phyloP scores from a whole-genome alignment of 1,284 basidiomycete genomes.

The Irpex rosettiformis region DNA sequence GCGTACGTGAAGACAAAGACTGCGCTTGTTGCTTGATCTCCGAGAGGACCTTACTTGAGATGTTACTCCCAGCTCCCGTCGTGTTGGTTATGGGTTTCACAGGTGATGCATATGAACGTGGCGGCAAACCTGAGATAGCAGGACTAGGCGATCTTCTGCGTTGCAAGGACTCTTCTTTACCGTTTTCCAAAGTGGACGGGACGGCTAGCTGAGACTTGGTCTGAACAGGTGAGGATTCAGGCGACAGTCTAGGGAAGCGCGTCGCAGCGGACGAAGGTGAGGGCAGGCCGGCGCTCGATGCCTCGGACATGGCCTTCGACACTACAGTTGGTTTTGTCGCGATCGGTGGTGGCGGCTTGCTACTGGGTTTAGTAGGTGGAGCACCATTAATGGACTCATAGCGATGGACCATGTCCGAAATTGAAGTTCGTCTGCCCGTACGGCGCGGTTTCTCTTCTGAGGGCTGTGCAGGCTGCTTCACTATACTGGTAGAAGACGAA shows the following conservation, averaged over 20 bases:
- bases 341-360: slow-evolving; percentile 28
- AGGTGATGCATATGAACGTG: not conserved
- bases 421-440: slow-evolving; percentile 60
- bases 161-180: slow-evolving; percentile 20
- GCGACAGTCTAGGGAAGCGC: slow-evolving; percentile 30
- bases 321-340: slow-evolving; percentile 33
- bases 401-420: slow-evolving; percentile 76
- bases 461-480: slow-evolving; percentile 27
- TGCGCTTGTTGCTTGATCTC: not conserved
- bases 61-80: not conserved
- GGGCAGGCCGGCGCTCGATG: slow-evolving; percentile 15
- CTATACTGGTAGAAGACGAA: slow-evolving; percentile 37
- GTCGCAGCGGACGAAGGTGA: slow-evolving; percentile 28
- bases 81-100: not conserved
- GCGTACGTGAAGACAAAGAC: slow-evolving; percentile 19
- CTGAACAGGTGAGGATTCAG: slow-evolving; percentile 24
- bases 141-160: slow-evolving; percentile 25
- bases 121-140: slow-evolving; percentile 5
- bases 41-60: not conserved
- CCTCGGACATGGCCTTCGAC: slow-evolving; percentile 20
- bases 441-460: slow-evolving; percentile 28
- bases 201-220: slow-evolving; percentile 23
- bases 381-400: slow-evolving; percentile 62
- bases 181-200: slow-evolving; percentile 21
- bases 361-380: slow-evolving; percentile 10